Evolutionary conservation across 2,329 filamentous ascomycete species (phyloP), one percentile per base, ranked within the genome.

Genomic region (Paecilomyces variotii): DNA sequence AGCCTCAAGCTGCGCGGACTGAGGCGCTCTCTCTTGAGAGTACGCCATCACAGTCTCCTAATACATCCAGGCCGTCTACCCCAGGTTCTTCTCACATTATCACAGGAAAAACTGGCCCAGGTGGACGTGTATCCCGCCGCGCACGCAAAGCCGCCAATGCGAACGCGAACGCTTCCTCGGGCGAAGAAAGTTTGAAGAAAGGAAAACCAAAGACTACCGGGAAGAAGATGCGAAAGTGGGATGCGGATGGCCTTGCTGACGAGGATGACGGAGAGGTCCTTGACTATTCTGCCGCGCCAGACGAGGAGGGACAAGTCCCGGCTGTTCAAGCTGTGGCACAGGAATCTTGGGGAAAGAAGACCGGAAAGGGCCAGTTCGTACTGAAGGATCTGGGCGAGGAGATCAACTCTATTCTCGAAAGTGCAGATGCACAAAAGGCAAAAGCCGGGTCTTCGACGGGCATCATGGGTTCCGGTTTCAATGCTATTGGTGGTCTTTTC

Each of bases 141-240:
- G 88, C 91, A 49, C 87, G 90, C 69, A 89, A 91, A 70, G 84
- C 84, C 59, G 83, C 82, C 25, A 78, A 80, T 56, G 73, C 75
- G 0, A 75, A 71, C 53, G 76, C 72, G 49, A 72, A 74, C 25
- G 72, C 72, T 56, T 96, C 91, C 0, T 96, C 91, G 0, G 91
- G 92, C 0, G 94, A 97, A 66, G 94, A 97, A 4, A 76, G 80
- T 19, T 80, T 82, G 63, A 86, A 85, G 67, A 90, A 86, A 73
- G 79, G 64, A 70, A 79, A 72, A 58, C 71, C 80, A 27, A 74
- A 74, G 56, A 85, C 84, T 64, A 75, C 80, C 11, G 80, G 78
- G 7, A 97, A 97, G 79, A 92, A 91, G 73, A 90, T 90, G 67
- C 86, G 94, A 62, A 91, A 89, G 70, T 99, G 94, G 94, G 90